phyloP scores from a whole-genome alignment of 345 rosid genomes.

The Odontarrhena argentea region DNA sequence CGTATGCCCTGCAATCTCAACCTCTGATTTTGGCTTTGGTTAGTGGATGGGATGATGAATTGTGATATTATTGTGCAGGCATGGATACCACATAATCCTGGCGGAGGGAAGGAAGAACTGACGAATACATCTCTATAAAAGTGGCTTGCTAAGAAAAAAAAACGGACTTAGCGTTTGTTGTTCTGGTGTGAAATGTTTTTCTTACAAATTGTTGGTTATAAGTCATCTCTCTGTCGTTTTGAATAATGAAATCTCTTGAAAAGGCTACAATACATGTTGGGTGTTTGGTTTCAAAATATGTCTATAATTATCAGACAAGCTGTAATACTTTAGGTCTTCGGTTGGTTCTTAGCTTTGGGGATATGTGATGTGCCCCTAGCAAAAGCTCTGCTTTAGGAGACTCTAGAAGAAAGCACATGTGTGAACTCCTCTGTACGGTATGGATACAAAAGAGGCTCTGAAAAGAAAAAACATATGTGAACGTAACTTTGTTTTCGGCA shows the following conservation, averaged over 20 bases:
- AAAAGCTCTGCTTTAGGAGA: too few species aligned
- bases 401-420: too few species aligned
- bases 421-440: too few species aligned
- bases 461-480: too few species aligned
- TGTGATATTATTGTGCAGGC: conserved; percentile 51
- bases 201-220: conserved; percentile 6
- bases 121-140: conserved; percentile 31
- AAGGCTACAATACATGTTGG: conserved; percentile 3
- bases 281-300: conserved; percentile 3
- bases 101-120: conserved; percentile 89
- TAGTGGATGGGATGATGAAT: conserved; percentile 14
- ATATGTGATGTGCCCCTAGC: too few species aligned
- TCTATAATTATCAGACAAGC: background rate
- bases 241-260: conserved; percentile 27
- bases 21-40: background rate
- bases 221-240: conserved; percentile 17
- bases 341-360: background rate
- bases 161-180: background rate
- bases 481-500: too few species aligned
- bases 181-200: conserved; percentile 16
- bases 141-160: conserved; percentile 6
- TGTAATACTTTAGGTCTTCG: background rate
- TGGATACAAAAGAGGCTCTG: too few species aligned
- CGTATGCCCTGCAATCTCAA: conserved; percentile 47
- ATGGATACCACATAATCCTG: conserved; percentile 85